phyloP scores from a whole-genome alignment of 2,329 filamentous ascomycete species.

The Monosporascus sp. region DNA sequence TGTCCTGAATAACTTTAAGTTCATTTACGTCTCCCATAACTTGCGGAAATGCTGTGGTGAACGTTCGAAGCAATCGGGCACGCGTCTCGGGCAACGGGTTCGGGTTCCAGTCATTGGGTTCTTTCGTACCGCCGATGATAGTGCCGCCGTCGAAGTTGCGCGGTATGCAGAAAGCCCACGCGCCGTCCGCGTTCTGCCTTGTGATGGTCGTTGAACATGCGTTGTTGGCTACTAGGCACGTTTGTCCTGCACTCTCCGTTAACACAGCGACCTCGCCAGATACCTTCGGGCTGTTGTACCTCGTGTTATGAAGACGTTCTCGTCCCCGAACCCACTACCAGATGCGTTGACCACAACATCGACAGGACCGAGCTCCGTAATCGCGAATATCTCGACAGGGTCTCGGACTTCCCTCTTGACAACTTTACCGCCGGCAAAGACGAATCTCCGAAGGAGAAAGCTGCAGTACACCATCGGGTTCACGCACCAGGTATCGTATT shows the following conservation, averaged over 20 bases:
- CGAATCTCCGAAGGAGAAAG: constrained; percentile 38
- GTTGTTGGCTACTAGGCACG: constrained; percentile 35
- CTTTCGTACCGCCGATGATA: constrained; percentile 61
- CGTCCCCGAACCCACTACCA: constrained; percentile 39
- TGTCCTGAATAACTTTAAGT: constrained; percentile 32
- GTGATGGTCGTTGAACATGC: constrained; percentile 39
- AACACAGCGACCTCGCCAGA: neutral
- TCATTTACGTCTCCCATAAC: constrained; percentile 20
- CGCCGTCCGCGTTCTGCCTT: constrained; percentile 56
- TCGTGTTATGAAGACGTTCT: constrained; percentile 36
- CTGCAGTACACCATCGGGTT: constrained; percentile 50
- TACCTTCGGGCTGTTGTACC: constrained; percentile 22
- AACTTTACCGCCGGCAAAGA: constrained; percentile 30
- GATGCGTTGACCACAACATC: constrained; percentile 39
- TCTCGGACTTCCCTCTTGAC: constrained; percentile 30
- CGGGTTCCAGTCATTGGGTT: constrained; percentile 50
- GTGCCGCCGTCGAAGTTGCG: constrained; percentile 58
- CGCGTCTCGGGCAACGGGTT: constrained; percentile 42
- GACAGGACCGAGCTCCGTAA: constrained; percentile 21
- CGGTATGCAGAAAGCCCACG: constrained; percentile 58
- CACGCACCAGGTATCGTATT: constrained; percentile 50
- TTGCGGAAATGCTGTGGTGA: constrained; percentile 22
- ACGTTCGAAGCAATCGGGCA: constrained; percentile 36
- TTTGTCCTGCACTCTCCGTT: constrained; percentile 33
- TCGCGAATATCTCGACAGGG: constrained; percentile 32